These are phyloP conservation scores for Exobasidium cylindrosporum DNA, from an alignment of 1,284 basidiomycete genomes.

Conservation along the genomic window DNA sequence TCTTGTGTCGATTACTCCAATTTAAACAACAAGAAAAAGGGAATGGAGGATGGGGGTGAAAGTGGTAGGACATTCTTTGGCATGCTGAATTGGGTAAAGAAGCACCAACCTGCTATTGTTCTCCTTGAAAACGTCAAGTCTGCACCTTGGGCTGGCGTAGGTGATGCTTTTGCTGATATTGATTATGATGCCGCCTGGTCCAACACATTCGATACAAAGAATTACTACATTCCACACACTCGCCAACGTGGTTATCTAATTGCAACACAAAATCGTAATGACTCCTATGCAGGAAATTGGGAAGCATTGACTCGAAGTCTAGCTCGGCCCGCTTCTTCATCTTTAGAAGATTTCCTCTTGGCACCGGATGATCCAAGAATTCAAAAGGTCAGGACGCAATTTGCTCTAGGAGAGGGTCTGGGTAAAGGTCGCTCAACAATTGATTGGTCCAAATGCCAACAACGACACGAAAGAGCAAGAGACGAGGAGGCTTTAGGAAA, in stretches of 20 bases:
- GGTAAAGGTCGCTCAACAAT: constrained; percentile 55
- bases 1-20: constrained; percentile 93
- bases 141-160: constrained; percentile 80
- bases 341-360: constrained; percentile 86
- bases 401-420: constrained; percentile 50
- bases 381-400: constrained; percentile 72
- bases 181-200: constrained; percentile 69
- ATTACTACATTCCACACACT: constrained; percentile 91
- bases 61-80: constrained; percentile 51
- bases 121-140: constrained; percentile 90
- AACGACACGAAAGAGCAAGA: constrained; percentile 80
- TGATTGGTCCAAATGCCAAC: constrained; percentile 90
- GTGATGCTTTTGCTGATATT: constrained; percentile 70
- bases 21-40: constrained; percentile 88
- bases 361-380: constrained; percentile 86
- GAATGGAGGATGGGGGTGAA: constrained; percentile 48
- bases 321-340: constrained; percentile 79
- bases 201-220: constrained; percentile 76
- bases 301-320: constrained; percentile 66
- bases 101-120: constrained; percentile 81
- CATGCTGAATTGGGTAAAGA: constrained; percentile 91
- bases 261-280: constrained; percentile 33
- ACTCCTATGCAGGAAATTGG: constrained; percentile 63
- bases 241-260: constrained; percentile 41
- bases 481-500: constrained; percentile 77